These are phyloP conservation scores for Selenicereus undatus DNA, from an alignment of 148 eudicot genomes.

Conservation along the genomic window DNA sequence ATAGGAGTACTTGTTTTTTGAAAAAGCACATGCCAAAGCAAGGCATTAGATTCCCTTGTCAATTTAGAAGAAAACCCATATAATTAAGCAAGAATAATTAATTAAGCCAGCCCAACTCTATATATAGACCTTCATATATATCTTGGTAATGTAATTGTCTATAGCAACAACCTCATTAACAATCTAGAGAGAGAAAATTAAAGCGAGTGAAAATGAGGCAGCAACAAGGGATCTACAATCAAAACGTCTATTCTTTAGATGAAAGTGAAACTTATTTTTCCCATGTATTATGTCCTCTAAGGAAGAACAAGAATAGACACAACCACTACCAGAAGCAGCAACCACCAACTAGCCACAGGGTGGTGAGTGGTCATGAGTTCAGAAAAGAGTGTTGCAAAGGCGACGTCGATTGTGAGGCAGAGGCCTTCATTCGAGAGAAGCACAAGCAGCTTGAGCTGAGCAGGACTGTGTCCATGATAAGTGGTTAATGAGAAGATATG, in stretches of 20 bases:
- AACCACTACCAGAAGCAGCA: constrained; percentile 1
- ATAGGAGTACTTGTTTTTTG: not conserved
- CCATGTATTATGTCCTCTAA: constrained; percentile 15
- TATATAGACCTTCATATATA: not conserved
- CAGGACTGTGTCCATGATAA: constrained; percentile 4
- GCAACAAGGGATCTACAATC: not conserved
- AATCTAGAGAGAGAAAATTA: not conserved
- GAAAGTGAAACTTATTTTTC: constrained; percentile 29
- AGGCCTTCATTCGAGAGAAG: constrained; percentile 23
- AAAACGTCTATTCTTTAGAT: constrained; percentile 14
- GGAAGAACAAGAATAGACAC: not conserved
- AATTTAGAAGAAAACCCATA: not conserved
- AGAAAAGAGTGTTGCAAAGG: constrained; percentile 13
- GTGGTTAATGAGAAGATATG: not conserved
- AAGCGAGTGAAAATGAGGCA: constrained; percentile 21
- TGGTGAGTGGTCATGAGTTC: not conserved
- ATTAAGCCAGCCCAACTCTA: not conserved
- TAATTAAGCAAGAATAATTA: not conserved
- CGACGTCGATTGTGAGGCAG: constrained; percentile 28
- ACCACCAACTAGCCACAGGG: constrained; percentile 6
- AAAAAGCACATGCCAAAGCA: not conserved
- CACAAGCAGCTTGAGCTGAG: constrained; percentile 20
- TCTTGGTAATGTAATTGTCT: not conserved
- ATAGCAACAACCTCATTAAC: not conserved
- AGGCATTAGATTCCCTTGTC: not conserved